These are phyloP conservation scores for Lecanicillium sp. DNA, from an alignment of 2,329 filamentous ascomycete species.

Conservation along the genomic window DNA sequence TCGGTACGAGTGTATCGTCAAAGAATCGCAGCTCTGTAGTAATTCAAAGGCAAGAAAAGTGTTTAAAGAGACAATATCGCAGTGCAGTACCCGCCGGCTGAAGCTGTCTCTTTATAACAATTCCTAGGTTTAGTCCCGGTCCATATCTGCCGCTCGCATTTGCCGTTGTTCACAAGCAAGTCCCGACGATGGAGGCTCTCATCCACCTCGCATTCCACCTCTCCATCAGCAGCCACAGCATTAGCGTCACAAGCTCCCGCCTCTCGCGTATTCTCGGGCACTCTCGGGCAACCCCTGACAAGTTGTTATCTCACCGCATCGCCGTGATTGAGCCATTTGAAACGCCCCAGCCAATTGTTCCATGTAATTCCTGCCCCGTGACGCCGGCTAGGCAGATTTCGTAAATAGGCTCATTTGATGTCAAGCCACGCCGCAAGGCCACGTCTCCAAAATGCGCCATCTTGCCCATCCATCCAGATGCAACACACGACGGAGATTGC, in stretches of 20 bases:
- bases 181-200: not conserved
- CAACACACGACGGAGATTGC: conserved; percentile 2
- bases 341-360: not conserved
- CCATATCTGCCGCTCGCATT: not conserved
- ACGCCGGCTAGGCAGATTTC: not conserved
- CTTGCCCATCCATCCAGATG: not conserved
- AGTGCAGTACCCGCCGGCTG: too few species aligned
- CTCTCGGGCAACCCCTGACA: not conserved
- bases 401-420: not conserved
- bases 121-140: too few species aligned
- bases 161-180: not conserved
- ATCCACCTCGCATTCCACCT: not conserved
- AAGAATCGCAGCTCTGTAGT: not conserved
- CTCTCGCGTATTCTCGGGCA: not conserved
- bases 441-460: conserved; percentile 1
- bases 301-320: not conserved
- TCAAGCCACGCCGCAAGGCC: not conserved
- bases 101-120: too few species aligned
- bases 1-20: not conserved
- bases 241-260: not conserved
- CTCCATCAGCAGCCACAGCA: not conserved
- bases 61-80: too few species aligned
- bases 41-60: too few species aligned
- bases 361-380: not conserved
- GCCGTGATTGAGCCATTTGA: not conserved